Evolutionary conservation across 2,329 filamentous ascomycete species (phyloP).

Genomic region (Ophiostoma ulmi): DNA sequence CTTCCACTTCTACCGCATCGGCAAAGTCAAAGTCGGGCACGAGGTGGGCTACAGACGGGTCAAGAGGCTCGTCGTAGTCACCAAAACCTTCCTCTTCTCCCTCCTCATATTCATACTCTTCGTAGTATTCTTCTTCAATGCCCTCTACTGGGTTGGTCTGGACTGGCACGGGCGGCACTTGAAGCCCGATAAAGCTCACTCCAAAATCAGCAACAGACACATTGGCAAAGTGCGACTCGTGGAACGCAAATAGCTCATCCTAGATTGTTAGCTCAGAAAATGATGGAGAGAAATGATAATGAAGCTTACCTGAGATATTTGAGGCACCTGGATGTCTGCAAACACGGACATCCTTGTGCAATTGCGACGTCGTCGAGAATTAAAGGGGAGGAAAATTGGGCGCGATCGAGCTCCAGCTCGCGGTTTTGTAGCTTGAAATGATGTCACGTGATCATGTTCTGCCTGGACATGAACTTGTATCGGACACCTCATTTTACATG

Average conservation of each 20-base stretch:
- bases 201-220: conserved; percentile 44
- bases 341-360: conserved; percentile 10
- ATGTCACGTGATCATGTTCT: not conserved
- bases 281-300: not conserved
- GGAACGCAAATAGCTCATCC: conserved; percentile 57
- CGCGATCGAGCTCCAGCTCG: not conserved
- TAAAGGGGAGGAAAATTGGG: conserved; percentile 9
- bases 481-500: too few species aligned
- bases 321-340: conserved; percentile 29
- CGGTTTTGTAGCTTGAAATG: not conserved
- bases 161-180: not conserved
- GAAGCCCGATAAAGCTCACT: conserved; percentile 37
- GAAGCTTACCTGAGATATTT: conserved; percentile 37
- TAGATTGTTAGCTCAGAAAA: conserved; percentile 32
- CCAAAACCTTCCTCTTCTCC: conserved; percentile 67
- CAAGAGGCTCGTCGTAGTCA: conserved; percentile 16
- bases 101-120: conserved; percentile 51
- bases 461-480: not conserved
- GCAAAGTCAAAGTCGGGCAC: conserved; percentile 10
- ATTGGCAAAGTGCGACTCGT: conserved; percentile 54
- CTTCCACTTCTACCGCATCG: not conserved
- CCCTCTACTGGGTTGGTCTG: not conserved
- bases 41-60: conserved; percentile 9
- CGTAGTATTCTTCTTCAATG: conserved; percentile 53
- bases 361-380: not conserved